Percentiles rank a stretch among this genome's conserved stretches.
Evolutionary conservation across 352 stramenopile species (phyloP).

Genomic region (Pythium aristosporum): DNA sequence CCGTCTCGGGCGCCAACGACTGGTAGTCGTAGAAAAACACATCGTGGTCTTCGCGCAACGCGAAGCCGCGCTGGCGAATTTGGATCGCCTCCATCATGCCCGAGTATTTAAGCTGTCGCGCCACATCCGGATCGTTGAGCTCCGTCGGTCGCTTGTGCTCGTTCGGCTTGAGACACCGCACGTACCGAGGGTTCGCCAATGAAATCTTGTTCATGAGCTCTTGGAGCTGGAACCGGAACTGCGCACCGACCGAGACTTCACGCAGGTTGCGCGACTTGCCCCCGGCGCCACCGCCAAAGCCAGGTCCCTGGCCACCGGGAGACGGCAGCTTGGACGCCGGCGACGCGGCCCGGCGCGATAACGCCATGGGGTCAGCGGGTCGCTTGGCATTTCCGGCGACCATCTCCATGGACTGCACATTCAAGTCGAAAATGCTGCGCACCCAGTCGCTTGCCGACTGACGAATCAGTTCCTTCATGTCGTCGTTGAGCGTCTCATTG

Average conservation of each 20-base stretch:
- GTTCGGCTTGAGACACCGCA: slow-evolving; percentile 90
- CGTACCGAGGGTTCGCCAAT: slow-evolving; percentile 82
- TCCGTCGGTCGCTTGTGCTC: slow-evolving; percentile 77
- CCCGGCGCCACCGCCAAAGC: slow-evolving; percentile 14
- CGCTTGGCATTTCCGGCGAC: slow-evolving; percentile 73
- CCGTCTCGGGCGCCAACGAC: slow-evolving; percentile 74
- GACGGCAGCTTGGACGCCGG: slow-evolving; percentile 28
- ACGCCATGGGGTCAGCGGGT: slow-evolving; percentile 48
- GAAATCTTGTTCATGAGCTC: slow-evolving; percentile 91
- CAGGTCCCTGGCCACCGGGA: slow-evolving; percentile 19
- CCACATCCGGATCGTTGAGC: slow-evolving; percentile 81
- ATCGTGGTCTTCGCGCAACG: slow-evolving; percentile 85
- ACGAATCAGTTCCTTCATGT: slow-evolving; percentile 92
- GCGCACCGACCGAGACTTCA: slow-evolving; percentile 83
- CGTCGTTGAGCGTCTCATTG: slow-evolving; percentile 95
- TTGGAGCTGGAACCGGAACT: slow-evolving; percentile 89
- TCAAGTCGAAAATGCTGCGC: slow-evolving; percentile 82
- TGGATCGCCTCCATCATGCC: slow-evolving; percentile 92
- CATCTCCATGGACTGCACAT: slow-evolving; percentile 83
- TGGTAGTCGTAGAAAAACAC: slow-evolving; percentile 92
- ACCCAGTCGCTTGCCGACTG: slow-evolving; percentile 84
- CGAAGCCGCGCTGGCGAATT: slow-evolving; percentile 87
- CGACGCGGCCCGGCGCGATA: slow-evolving; percentile 46
- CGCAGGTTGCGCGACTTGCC: slow-evolving; percentile 83
- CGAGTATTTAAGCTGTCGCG: slow-evolving; percentile 89